Evolutionary conservation across 2,329 filamentous ascomycete genomes (phyloP), one percentile per base, ranked within the genome.

Genomic region (Mycosphaerella sp.): DNA sequence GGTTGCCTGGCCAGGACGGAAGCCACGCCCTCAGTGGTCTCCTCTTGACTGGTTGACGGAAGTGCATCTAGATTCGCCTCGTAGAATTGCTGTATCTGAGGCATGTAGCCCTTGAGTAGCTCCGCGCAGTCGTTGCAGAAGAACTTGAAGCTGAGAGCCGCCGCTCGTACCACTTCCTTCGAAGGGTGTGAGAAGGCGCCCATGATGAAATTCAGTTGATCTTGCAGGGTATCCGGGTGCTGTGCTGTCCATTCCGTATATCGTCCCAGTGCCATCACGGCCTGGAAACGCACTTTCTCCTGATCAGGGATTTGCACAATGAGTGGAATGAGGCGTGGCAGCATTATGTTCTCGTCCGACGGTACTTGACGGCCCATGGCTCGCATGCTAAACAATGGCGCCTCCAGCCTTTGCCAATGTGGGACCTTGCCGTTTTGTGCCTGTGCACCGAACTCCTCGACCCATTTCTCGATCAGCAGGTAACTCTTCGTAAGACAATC

Each of bases 221-320:
- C 80, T 70, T 95, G 87, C 7, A 98, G 78, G 44, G 92, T 95
- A 55, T 96, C 89, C 0, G 92, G 89, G 66, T 98, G 93, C 45
- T 89, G 84, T 4, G 93, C 84, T 0, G 95, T 98, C 93, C 93
- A 98, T 71, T 97, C 92, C 0, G 95, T 98, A 69, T 98, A 98
- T 58, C 93, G 82, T 38, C 90, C 93, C 21, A 98, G 80, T 2
- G 95, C 91, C 90, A 98, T 96, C 66, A 97, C 95, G 5, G 92
- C 92, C 59, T 95, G 92, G 72, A 98, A 98, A 6, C 91, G 89
- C n/a, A 98, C 81, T 75, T 97, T 98, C 72, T 97, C 89, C 66
- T 98, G 93, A 66, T 88, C 85, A 0, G 93, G 93, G 57, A 98
- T 95, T 67, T 95, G 88, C 9, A 95, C 89, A 59, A 98, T 83